Conservation (phyloP, 768 basidiomycete genomes). For the Amanita pallidorosea region DNA sequence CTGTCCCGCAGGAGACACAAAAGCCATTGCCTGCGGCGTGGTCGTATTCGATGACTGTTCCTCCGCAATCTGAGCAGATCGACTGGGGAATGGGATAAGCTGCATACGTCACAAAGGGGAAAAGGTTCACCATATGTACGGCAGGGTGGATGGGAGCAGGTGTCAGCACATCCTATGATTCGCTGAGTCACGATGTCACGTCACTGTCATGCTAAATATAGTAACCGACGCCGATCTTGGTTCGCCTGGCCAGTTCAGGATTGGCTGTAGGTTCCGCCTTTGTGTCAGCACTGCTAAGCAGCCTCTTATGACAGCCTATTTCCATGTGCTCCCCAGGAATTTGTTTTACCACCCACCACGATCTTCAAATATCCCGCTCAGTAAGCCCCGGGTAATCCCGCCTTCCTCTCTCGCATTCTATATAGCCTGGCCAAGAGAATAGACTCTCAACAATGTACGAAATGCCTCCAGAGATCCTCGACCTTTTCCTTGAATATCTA, state of each 20-base stretch:
- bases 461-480: slow-evolving; percentile 3
- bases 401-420: neutral
- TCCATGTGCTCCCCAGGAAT: neutral
- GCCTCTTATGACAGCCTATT: neutral
- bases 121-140: neutral
- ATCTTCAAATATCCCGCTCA: neutral
- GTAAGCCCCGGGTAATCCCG: neutral
- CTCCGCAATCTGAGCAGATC: slow-evolving; percentile 68
- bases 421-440: neutral
- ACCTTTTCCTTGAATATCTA: neutral
- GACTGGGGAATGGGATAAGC: slow-evolving; percentile 23
- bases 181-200: neutral
- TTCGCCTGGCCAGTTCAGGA: neutral
- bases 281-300: neutral
- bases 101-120: neutral
- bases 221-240: neutral
- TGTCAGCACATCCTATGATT: neutral
- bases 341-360: neutral
- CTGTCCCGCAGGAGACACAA: slow-evolving; percentile 79
- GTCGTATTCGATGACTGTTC: slow-evolving; percentile 80
- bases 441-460: neutral
- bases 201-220: neutral
- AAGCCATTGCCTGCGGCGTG: slow-evolving; percentile 77
- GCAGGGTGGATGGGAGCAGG: neutral
- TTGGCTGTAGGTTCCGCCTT: neutral